Percentiles rank a stretch among this genome's conserved stretches.
These are phyloP conservation scores for Balakata baccata DNA, from an alignment of 345 rosid genomes.

Conservation along the genomic window DNA sequence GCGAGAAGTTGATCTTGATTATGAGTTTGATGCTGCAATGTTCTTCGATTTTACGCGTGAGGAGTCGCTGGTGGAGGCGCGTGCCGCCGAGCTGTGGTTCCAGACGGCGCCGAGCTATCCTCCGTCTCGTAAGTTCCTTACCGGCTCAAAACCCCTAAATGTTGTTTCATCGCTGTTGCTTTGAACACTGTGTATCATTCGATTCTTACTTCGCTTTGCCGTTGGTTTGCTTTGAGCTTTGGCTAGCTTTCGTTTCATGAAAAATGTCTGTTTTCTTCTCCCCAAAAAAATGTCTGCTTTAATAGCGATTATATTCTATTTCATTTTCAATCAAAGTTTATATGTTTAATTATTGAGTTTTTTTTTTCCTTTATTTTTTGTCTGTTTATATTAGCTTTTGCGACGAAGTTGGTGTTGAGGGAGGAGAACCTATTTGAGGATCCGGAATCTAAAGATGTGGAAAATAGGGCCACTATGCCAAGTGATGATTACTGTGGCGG, in stretches of 20 bases:
- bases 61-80: slow-evolving; percentile 59
- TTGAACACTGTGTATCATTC: neutral
- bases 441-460: slow-evolving; percentile 32
- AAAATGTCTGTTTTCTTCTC: neutral
- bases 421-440: slow-evolving; percentile 38
- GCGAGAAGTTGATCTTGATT: slow-evolving; percentile 69
- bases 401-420: slow-evolving; percentile 44
- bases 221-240: neutral
- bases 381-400: slow-evolving; percentile 46
- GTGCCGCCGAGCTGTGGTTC: slow-evolving; percentile 72
- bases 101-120: slow-evolving; percentile 64
- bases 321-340: neutral
- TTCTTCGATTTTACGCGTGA: slow-evolving; percentile 74
- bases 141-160: neutral
- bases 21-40: slow-evolving; percentile 86
- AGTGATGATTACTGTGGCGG: slow-evolving; percentile 19
- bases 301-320: neutral
- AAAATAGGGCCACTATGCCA: slow-evolving; percentile 18
- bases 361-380: neutral
- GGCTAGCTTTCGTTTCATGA: neutral
- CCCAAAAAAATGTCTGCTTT: neutral
- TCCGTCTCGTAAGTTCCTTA: slow-evolving; percentile 74
- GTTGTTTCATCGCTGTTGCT: neutral
- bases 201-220: neutral
- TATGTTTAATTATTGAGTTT: neutral